A percentile compares a stretch with the other conserved stretches of the same genome.
Conservation (phyloP, 2,329 filamentous ascomycete species). For the Claviceps pazoutovae region DNA sequence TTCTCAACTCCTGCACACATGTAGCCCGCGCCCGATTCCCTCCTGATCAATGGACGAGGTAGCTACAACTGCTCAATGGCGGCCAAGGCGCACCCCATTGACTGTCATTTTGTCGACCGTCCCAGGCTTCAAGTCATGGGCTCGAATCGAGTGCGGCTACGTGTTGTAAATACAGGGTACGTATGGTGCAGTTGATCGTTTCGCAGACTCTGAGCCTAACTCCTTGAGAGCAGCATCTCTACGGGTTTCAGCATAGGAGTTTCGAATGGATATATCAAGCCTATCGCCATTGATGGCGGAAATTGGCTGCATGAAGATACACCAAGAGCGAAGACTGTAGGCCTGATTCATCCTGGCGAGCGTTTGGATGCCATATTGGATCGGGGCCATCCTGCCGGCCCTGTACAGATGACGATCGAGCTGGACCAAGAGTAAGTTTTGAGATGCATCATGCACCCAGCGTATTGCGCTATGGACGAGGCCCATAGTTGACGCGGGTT, state of each 20-base stretch:
- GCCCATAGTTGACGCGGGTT: background rate
- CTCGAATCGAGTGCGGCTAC: conserved; percentile 6
- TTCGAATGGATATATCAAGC: conserved; percentile 5
- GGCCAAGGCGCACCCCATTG: conserved; percentile 7
- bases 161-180: conserved; percentile 10
- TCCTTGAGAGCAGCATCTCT: background rate
- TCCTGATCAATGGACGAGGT: conserved; percentile 24
- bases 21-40: conserved; percentile 26
- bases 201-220: background rate
- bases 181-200: background rate
- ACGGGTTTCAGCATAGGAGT: conserved; percentile 4
- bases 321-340: conserved; percentile 6
- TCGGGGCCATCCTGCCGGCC: background rate
- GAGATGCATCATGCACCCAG: no score
- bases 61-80: conserved; percentile 11
- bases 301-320: conserved; percentile 5
- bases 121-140: conserved; percentile 6
- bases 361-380: conserved; percentile 10
- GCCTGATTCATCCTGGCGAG: conserved; percentile 11
- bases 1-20: conserved; percentile 11
- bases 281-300: conserved; percentile 11
- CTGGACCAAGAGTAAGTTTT: conserved; percentile 8
- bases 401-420: conserved; percentile 2
- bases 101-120: conserved; percentile 4
- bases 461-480: background rate